Percentiles rank a stretch among this genome's conserved stretches.
Conservation (phyloP, 768 basidiomycete species). For the Sporobolomyces roseus region DNA sequence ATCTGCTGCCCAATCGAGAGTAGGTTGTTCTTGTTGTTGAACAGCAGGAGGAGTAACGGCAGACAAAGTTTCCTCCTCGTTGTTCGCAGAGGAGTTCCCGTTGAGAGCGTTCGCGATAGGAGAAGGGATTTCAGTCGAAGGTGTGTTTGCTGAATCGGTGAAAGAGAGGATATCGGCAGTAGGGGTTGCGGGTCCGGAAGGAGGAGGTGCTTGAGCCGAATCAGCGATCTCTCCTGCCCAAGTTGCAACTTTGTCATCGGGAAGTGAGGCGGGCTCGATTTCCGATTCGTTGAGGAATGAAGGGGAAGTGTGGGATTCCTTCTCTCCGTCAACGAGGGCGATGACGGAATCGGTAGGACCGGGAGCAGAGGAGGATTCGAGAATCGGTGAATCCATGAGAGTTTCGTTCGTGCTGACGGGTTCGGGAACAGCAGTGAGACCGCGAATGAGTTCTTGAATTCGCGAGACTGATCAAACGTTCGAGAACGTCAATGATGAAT, state of each 20-base stretch:
- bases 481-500: neutral
- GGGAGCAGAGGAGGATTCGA: constrained; percentile 18
- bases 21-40: neutral
- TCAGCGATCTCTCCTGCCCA: constrained; percentile 40
- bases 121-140: neutral
- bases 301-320: neutral
- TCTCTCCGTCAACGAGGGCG: constrained; percentile 36
- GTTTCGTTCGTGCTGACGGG: neutral
- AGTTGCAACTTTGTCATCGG: constrained; percentile 31
- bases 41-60: constrained; percentile 4
- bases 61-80: neutral
- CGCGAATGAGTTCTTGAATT: constrained; percentile 41
- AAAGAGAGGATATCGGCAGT: neutral
- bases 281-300: constrained; percentile 44
- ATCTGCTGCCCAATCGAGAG: constrained; percentile 35
- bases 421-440: constrained; percentile 39
- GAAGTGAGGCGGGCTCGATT: constrained; percentile 13
- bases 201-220: constrained; percentile 1
- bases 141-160: neutral
- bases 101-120: neutral
- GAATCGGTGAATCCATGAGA: constrained; percentile 2
- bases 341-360: constrained; percentile 24
- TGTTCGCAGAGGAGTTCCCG: too few relatives aligned
- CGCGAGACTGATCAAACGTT: constrained; percentile 18
- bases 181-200: constrained; percentile 17